These are phyloP conservation scores for Santalum album DNA, from an alignment of 164 flowering plant genomes.

Conservation along the genomic window DNA sequence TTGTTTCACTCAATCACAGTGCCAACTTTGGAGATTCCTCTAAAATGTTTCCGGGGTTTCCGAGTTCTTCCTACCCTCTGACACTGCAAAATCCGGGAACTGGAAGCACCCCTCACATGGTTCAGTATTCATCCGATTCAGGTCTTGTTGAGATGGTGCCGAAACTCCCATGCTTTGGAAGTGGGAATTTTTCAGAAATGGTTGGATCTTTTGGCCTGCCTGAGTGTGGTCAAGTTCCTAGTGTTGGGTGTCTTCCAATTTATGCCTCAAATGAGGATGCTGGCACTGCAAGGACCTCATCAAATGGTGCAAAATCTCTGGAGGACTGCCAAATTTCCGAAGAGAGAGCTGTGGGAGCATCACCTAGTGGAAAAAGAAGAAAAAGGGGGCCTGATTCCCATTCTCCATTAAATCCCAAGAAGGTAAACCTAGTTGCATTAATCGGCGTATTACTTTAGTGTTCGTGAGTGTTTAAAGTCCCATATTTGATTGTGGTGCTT, in stretches of 20 bases:
- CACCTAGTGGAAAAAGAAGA: conserved; percentile 48
- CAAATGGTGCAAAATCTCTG: conserved; percentile 14
- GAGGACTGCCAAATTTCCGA: conserved; percentile 25
- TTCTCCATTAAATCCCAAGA: conserved; percentile 25
- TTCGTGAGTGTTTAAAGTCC: conserved; percentile 5
- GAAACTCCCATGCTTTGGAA: conserved; percentile 42
- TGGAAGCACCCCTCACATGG: conserved; percentile 28
- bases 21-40: conserved; percentile 41
- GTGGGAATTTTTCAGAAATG: conserved; percentile 56
- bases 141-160: conserved; percentile 36
- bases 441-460: not conserved
- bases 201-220: conserved; percentile 41
- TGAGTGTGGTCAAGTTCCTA: conserved; percentile 24
- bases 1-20: conserved; percentile 43
- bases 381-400: conserved; percentile 38
- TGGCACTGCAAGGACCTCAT: conserved; percentile 19
- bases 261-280: conserved; percentile 22
- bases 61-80: conserved; percentile 27
- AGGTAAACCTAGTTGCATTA: conserved; percentile 27
- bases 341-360: conserved; percentile 14
- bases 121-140: conserved; percentile 40
- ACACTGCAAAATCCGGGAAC: conserved; percentile 27
- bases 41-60: conserved; percentile 35
- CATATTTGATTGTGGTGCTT: not conserved
- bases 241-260: conserved; percentile 19